A percentile compares a stretch with the other conserved stretches of the same genome.
Evolutionary conservation across 257 asterid genomes (phyloP).

Genomic region (Solanum paucissectum): DNA sequence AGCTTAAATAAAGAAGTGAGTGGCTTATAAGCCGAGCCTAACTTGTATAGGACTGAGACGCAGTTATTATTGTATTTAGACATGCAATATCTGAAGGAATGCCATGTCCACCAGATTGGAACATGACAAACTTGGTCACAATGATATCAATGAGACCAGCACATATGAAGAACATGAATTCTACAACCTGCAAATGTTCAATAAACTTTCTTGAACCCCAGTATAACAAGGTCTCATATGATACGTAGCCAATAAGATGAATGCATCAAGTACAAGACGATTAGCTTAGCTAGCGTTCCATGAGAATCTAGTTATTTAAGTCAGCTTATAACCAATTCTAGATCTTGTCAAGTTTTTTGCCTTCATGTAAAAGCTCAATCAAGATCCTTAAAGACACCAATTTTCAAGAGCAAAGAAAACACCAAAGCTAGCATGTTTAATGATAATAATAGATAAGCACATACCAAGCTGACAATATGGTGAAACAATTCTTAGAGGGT

Average conservation of each 20-base stretch:
- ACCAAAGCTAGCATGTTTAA: background rate
- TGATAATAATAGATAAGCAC: background rate
- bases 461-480: background rate
- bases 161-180: background rate
- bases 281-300: background rate
- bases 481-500: background rate
- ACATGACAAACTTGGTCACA: background rate
- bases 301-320: background rate
- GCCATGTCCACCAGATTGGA: background rate
- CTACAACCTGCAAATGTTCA: background rate
- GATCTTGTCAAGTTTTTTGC: background rate
- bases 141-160: background rate
- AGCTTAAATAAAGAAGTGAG: background rate
- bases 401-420: background rate
- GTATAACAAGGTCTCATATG: background rate
- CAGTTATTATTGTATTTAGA: background rate
- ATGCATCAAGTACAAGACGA: background rate
- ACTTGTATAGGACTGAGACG: background rate
- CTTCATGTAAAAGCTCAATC: background rate
- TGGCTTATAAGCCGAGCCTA: background rate
- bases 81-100: background rate
- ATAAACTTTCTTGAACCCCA: background rate
- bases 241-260: background rate
- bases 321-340: background rate
- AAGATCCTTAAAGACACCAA: background rate